Evolutionary conservation across 2,329 filamentous ascomycete genomes (phyloP), one percentile per base, ranked within the genome.

Genomic region (Chaetomiaceae sp.): DNA sequence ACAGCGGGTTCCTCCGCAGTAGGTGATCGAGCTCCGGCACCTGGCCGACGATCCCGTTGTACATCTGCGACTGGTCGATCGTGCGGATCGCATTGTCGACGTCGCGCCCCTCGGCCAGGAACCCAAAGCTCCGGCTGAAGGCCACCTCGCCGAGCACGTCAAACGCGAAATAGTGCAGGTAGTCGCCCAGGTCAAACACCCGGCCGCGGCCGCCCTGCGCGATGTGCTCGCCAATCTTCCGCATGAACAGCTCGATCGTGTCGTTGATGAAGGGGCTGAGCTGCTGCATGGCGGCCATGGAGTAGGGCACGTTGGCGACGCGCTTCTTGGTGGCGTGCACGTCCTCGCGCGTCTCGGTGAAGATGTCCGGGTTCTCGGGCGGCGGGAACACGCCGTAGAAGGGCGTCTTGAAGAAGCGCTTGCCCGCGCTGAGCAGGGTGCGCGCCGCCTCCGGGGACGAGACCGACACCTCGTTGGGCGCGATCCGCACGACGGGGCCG

Each of bases 281-380:
- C 64, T 77, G 73, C 55, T 75, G 72, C 76, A 79, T 79, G 7
- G 74, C 73, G 0, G 73, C 71, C 76, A 79, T 78, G 64, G 71
- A 74, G 63, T 79, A 80, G 0, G 76, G 74, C 32, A 75, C 72
- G 44, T 75, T 76, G 58, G 73, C 74, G 4, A 76, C 73, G 61
- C 75, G 73, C 66, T 80, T 81, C 71, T 79, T 80, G 54, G 72
- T 69, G 0, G 76, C 76, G 62, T 81, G 78, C n/a, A 77, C 73
- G 6, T 73, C 69, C 65, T 80, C 77, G 48, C 76, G 69, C 14
- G 70, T 74, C 63, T 81, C 78, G 36, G 78, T 80, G 66, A 81
- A 81, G 62, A 81, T 80, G 55, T 81, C 78, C 5, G 78, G 77
- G 66, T 80, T 79, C 65, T 79, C 76, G 0, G 75, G 73, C 3